Conservation (phyloP, 768 basidiomycete species). For the Inosperma sp. region DNA sequence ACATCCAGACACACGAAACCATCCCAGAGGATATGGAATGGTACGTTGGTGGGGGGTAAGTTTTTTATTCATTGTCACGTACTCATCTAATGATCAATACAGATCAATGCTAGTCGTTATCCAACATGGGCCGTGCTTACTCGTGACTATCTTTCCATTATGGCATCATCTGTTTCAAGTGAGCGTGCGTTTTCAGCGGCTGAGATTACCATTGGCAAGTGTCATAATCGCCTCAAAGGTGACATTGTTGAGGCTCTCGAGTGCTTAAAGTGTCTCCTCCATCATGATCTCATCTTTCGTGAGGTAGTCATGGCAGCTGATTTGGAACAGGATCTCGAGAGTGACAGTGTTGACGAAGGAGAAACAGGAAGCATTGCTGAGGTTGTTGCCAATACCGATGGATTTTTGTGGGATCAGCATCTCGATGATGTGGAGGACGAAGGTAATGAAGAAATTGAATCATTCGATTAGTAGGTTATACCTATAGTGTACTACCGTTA, state of each 20-base stretch:
- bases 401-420: neutral
- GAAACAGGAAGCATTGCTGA: neutral
- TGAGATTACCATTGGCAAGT: constrained; percentile 6
- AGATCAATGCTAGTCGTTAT: constrained; percentile 25
- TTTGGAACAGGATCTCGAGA: neutral
- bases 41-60: constrained; percentile 2
- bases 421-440: neutral
- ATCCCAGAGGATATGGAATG: constrained; percentile 3
- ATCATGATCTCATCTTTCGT: constrained; percentile 5
- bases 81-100: neutral
- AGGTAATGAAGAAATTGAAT: no score
- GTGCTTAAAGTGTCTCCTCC: constrained; percentile 12
- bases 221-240: constrained; percentile 8
- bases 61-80: no score
- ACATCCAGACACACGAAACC: constrained; percentile 1
- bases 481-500: no score
- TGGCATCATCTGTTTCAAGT: constrained; percentile 31
- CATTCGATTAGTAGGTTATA: no score
- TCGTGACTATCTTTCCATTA: constrained; percentile 27
- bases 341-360: neutral
- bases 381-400: neutral
- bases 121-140: constrained; percentile 36
- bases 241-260: constrained; percentile 15
- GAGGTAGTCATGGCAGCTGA: neutral
- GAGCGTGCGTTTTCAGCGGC: constrained; percentile 37